Evolutionary conservation across 2,329 filamentous ascomycete genomes (phyloP).

Genomic region (Colletotrichum chlorophyti): DNA sequence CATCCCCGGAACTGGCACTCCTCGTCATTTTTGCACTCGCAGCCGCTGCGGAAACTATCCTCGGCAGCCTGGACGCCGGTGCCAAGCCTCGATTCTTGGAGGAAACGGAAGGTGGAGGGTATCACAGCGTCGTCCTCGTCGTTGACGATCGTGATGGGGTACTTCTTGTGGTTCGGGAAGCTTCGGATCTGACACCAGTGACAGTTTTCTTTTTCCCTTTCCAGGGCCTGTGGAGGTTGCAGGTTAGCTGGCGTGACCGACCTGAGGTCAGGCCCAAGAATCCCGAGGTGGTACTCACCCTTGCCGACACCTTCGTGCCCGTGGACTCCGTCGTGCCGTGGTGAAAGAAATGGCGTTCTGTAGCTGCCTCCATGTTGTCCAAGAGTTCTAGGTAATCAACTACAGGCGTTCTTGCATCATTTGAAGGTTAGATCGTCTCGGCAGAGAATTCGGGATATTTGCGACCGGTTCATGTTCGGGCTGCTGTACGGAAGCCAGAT

Average conservation of each 20-base stretch:
- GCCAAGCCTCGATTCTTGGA: conserved; percentile 65
- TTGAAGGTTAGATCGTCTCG: too few relatives aligned
- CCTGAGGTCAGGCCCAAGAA: neutral
- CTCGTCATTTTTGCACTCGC: conserved; percentile 66
- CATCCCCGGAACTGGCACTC: conserved; percentile 74
- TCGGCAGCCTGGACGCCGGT: conserved; percentile 66
- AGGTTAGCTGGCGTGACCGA: neutral
- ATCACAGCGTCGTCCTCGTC: conserved; percentile 60
- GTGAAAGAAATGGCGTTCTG: conserved; percentile 56
- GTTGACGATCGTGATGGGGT: conserved; percentile 71
- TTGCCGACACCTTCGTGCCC: neutral
- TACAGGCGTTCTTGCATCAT: neutral
- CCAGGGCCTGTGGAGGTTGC: conserved; percentile 36
- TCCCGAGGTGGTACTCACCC: conserved; percentile 20
- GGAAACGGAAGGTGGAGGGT: conserved; percentile 72
- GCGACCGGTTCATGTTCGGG: neutral
- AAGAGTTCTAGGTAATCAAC: too few relatives aligned
- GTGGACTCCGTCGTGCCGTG: conserved; percentile 42
- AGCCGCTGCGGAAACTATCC: conserved; percentile 71
- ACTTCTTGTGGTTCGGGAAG: conserved; percentile 54
- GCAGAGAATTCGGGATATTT: too few relatives aligned
- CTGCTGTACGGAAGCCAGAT: too few relatives aligned
- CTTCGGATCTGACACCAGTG: conserved; percentile 68
- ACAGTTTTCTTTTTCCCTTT: conserved; percentile 52
- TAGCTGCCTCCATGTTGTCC: conserved; percentile 54